phyloP scores from a whole-genome alignment of 371 early-diverging fungal species.

The Ordospora colligata region DNA sequence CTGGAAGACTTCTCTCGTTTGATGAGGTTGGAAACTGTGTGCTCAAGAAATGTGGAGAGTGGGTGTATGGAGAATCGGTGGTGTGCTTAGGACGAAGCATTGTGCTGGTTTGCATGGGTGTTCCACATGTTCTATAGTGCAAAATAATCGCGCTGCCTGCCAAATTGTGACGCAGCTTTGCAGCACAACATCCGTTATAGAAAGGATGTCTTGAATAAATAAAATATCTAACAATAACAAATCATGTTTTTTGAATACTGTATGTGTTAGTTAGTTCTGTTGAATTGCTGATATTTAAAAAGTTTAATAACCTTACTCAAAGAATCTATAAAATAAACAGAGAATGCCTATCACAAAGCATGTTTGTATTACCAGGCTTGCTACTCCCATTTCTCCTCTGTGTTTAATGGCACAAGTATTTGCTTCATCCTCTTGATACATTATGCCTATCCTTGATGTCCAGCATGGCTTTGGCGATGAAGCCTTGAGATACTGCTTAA shows the following conservation, averaged over 20 bases:
- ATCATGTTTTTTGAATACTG: too few relatives aligned
- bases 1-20: slow-evolving; percentile 6
- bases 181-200: too few relatives aligned
- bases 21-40: slow-evolving; percentile 23
- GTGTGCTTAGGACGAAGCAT: slow-evolving; percentile 28
- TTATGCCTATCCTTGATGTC: slow-evolving; percentile 7
- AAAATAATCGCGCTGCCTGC: neutral
- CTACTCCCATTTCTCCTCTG: neutral
- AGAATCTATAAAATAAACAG: slow-evolving; percentile 16
- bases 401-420: neutral
- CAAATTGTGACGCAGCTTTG: too few relatives aligned
- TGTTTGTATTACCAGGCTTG: neutral
- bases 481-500: slow-evolving; percentile 34
- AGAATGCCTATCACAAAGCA: neutral
- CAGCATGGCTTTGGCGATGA: neutral
- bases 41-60: neutral
- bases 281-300: too few relatives aligned
- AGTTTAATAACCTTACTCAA: neutral
- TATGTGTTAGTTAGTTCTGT: too few relatives aligned
- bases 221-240: too few relatives aligned
- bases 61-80: slow-evolving; percentile 15
- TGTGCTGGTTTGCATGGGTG: neutral
- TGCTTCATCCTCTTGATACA: slow-evolving; percentile 8
- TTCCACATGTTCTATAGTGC: neutral
- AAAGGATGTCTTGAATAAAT: too few relatives aligned